These are phyloP conservation scores for Fusarium coicis DNA, from an alignment of 2,329 filamentous ascomycete genomes.

Conservation along the genomic window DNA sequence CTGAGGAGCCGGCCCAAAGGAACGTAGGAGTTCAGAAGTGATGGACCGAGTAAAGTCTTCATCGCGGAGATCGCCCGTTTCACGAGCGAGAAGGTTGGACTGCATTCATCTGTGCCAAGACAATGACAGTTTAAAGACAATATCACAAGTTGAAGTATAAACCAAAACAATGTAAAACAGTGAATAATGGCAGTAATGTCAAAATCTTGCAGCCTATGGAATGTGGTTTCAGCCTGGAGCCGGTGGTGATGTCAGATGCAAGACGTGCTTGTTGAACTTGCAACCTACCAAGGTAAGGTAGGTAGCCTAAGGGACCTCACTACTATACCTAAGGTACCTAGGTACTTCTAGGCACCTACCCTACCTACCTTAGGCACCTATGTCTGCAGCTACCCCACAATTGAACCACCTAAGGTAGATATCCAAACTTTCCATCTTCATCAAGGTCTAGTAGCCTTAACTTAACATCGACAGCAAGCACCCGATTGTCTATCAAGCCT, in stretches of 20 bases:
- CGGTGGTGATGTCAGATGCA: slow-evolving; percentile 41
- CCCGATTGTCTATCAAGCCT: too few species aligned
- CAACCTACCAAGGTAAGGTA: too few species aligned
- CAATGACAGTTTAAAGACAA: background rate
- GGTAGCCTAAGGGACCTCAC: slow-evolving; percentile 30
- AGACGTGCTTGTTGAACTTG: background rate
- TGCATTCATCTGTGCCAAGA: slow-evolving; percentile 65
- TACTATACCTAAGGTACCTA: background rate
- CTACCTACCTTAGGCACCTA: too few species aligned
- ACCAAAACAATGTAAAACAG: background rate
- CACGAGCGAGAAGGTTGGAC: slow-evolving; percentile 81
- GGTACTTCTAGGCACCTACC: too few species aligned
- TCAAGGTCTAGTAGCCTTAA: slow-evolving; percentile 1
- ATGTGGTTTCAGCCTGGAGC: background rate
- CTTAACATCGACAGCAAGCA: slow-evolving; percentile 1
- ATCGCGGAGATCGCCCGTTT: slow-evolving; percentile 73
- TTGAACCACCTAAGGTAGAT: background rate
- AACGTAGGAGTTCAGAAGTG: slow-evolving; percentile 72
- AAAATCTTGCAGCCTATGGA: background rate
- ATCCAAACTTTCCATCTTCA: slow-evolving; percentile 26
- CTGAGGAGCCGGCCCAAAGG: slow-evolving; percentile 74
- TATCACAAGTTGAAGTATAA: background rate
- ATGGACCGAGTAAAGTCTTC: slow-evolving; percentile 73
- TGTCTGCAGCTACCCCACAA: slow-evolving; percentile 25
- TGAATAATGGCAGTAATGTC: background rate